phyloP scores from a whole-genome alignment of 495 filamentous ascomycete genomes.

The Penicillium mononematosum region DNA sequence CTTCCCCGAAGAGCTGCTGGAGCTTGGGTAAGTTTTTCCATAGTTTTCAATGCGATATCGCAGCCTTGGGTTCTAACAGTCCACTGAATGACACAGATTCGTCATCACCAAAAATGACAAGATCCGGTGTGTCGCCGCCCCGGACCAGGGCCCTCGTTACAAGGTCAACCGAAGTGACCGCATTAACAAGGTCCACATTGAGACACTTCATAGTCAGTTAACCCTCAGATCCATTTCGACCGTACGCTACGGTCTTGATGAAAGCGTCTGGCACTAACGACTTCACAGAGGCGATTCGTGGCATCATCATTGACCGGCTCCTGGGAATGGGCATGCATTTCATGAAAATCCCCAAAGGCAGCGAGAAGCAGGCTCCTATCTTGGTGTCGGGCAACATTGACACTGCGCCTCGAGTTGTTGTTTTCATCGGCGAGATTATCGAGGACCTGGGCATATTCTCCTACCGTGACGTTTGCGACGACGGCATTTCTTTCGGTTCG shows the following conservation, averaged over 20 bases:
- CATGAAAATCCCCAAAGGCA: slow-evolving; percentile 58
- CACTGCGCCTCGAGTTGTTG: slow-evolving; percentile 61
- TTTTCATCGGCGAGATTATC: slow-evolving; percentile 66
- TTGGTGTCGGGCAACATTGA: slow-evolving; percentile 57
- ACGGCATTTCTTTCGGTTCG: slow-evolving; percentile 65
- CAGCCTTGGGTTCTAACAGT: background rate
- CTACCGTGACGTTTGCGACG: slow-evolving; percentile 58
- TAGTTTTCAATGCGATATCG: background rate
- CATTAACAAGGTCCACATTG: slow-evolving; percentile 66
- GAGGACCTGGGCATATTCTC: slow-evolving; percentile 77
- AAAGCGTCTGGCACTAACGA: background rate
- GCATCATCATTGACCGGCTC: background rate
- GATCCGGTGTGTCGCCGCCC: slow-evolving; percentile 63
- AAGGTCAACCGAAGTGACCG: slow-evolving; percentile 68
- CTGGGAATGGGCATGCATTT: slow-evolving; percentile 18
- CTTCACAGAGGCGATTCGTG: background rate
- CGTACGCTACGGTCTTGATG: background rate
- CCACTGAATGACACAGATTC: slow-evolving; percentile 49
- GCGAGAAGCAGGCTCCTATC: slow-evolving; percentile 64
- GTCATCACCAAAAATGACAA: slow-evolving; percentile 70
- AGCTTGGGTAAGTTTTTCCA: slow-evolving; percentile 62
- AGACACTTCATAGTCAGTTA: slow-evolving; percentile 63
- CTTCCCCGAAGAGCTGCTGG: slow-evolving; percentile 60
- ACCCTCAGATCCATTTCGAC: background rate
- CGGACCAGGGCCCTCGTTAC: slow-evolving; percentile 68